Conservation (phyloP, 768 basidiomycete genomes). For the Hygrophoropsis aurantiaca region DNA sequence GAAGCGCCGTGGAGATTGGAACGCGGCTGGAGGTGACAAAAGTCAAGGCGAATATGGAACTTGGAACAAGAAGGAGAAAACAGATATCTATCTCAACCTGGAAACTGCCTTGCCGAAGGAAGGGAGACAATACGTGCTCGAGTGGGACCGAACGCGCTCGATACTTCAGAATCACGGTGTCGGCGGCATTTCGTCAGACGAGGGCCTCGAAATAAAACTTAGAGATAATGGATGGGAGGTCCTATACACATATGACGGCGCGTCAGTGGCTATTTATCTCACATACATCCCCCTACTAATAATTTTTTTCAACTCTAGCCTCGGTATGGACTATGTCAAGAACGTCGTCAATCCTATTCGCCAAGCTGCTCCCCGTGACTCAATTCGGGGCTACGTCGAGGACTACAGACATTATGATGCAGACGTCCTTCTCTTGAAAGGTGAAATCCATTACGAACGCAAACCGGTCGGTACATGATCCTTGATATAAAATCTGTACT, state of each 20-base stretch:
- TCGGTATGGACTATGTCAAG: conserved; percentile 45
- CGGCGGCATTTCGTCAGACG: conserved; percentile 20
- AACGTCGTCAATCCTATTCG: conserved; percentile 38
- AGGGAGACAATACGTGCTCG: conserved; percentile 18
- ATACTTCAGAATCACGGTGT: conserved; percentile 15
- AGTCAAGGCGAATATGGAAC: conserved; percentile 15
- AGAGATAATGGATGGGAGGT: conserved; percentile 36
- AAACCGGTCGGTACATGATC: conserved; percentile 33
- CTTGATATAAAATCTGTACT: neutral
- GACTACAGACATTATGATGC: conserved; percentile 34
- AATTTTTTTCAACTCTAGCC: conserved; percentile 26
- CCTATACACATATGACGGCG: conserved; percentile 38
- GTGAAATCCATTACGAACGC: conserved; percentile 39
- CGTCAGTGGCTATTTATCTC: conserved; percentile 25
- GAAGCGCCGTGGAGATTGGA: conserved; percentile 32
- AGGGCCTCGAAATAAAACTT: conserved; percentile 27
- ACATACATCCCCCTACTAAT: conserved; percentile 7
- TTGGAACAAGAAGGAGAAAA: conserved; percentile 21
- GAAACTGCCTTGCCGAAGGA: conserved; percentile 11
- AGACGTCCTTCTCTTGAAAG: conserved; percentile 40
- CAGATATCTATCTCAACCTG: conserved; percentile 17
- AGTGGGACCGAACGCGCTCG: conserved; percentile 21
- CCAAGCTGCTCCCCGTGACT: conserved; percentile 34
- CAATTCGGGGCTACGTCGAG: conserved; percentile 39
- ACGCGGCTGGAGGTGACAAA: conserved; percentile 11